A percentile compares a stretch with the other conserved stretches of the same genome.
These are phyloP conservation scores for Musa beccarii DNA, from an alignment of 176 grass and related monocot species.

Conservation along the genomic window DNA sequence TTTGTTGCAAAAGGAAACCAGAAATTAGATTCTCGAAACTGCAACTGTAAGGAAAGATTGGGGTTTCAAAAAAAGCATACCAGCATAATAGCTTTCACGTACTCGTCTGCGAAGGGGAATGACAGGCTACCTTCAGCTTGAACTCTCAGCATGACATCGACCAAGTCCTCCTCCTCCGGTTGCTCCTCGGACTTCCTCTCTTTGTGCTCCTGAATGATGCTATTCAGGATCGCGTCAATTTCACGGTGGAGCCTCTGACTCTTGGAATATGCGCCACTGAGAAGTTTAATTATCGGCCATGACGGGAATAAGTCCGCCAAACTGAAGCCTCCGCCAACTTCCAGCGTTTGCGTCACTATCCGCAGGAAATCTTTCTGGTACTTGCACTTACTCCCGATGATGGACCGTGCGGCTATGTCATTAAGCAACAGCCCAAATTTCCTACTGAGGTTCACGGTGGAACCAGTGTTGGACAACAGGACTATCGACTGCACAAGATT, in stretches of 20 bases:
- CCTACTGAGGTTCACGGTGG: conserved; percentile 14
- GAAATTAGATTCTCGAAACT: background rate
- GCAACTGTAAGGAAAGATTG: no score
- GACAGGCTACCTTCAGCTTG: no score
- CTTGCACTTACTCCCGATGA: conserved; percentile 24
- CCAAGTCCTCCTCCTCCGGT: no score
- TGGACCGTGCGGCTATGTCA: background rate
- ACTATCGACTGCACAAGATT: conserved; percentile 6
- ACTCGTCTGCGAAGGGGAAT: no score
- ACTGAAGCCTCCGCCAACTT: background rate
- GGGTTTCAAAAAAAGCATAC: no score
- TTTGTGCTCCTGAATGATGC: background rate
- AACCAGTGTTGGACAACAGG: background rate
- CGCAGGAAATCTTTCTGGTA: conserved; percentile 16
- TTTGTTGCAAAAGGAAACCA: background rate
- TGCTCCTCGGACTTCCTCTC: no score
- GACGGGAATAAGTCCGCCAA: background rate
- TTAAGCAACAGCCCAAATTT: conserved; percentile 2
- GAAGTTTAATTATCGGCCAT: background rate
- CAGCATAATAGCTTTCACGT: no score
- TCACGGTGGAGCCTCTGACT: background rate
- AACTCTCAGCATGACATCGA: no score
- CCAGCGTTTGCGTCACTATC: background rate
- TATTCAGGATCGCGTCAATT: background rate
- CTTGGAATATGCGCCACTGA: background rate